Base-by-base conservation (phyloP, 768 basidiomycete genomes). In the Russula emetica region DNA sequence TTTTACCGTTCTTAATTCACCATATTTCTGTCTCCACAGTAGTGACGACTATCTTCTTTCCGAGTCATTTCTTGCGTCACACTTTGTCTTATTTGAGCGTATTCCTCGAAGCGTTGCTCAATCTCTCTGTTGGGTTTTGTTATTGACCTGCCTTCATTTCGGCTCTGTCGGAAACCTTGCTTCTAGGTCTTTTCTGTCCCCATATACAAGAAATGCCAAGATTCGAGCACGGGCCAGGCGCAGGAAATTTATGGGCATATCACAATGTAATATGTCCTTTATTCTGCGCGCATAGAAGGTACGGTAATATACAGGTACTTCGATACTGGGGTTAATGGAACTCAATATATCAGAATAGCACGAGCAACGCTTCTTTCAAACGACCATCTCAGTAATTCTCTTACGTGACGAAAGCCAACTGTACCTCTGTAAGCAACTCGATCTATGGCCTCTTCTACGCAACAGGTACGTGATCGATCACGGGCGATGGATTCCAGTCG, bases 401-500 rank as follows among this genome's bases (percentile, higher is more conserved):
- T 20, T 42, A 42, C 18, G 20, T 7, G 9, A 9, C 9, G 30
- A 18, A 52, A 30, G 4, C 20, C 30, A 6, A 5, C 26, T 28
- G 36, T 34, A 18, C 11, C 38, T 18, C 40, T 57, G 22, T 36
- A 42, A 14, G 50, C 11, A 53, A 55, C 38, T 42, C 34, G 30
- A 28, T 51, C 28, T 36, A 16, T 18, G 14, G 38, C 3, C 38
- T 18, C 16, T 14, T 40, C 6, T 40, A 40, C 16, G 38, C 38
- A 40, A 60, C 60, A 2, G 50, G 55, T 24, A 58, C 8, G 24
- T 59, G n/a, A 22, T 69, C 69, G 2, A 64, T 16, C 5, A 62
- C 65, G 6, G 50, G 54, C 18, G 59, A 61, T 14, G 70, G 70
- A 20, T 70, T 70, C 67, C 67, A 70, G 18, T 62, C 52, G 18